Base-by-base conservation (phyloP, 2,329 filamentous ascomycete species). In the Monosporascus sp. region DNA sequence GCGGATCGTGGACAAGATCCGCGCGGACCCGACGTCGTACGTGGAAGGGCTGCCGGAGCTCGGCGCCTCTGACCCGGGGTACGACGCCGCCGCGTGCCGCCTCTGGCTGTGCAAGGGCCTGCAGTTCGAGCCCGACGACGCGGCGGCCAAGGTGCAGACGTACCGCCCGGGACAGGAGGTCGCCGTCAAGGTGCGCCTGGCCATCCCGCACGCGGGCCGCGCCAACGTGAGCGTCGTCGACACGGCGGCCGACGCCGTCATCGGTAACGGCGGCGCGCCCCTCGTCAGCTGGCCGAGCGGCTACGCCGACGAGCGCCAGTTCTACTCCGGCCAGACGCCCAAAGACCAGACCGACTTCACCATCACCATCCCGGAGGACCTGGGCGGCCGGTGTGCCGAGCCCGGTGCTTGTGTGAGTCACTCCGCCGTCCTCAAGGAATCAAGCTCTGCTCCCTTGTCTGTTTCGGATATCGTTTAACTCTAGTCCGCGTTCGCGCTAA, bases 211-310 rank as follows among this genome's bases (percentile, higher is more conserved):
- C 65, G 69, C 64, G 49, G 76, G 76, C 55, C 65, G 69, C 50
- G 75, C 76, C 59, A 79, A 80, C 57, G 76, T 79, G 52, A 75
- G 71, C 43, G 67, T 79, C 50, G 75, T 79, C 54, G 74, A 78
- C 53, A 76, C 74, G 17, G 62, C 68, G 46, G 69, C 65, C 56
- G 75, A 75, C 60, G 54, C 64, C n/a, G 63, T 74, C 57, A 61
- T 75, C 48, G 68, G 71, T 20, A 36, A 53, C 3, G 9, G 31
- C 31, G 31, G 31, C 31, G 31, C 11, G 4, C 67, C 69, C 4
- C 61, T 74, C 44, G 52, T 66, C 26, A 43, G 1, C 52, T 66
- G 64, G 63, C 59, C 59, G 17, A 51, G 55, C 14, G 64, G 66
- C 5, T 67, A 68, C 44, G 66, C 66, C 37, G 65, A 65, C 40